Evolutionary conservation across 2,329 filamentous ascomycete genomes (phyloP), one percentile per base, ranked within the genome.

Genomic region (Aspergillus amoenus): DNA sequence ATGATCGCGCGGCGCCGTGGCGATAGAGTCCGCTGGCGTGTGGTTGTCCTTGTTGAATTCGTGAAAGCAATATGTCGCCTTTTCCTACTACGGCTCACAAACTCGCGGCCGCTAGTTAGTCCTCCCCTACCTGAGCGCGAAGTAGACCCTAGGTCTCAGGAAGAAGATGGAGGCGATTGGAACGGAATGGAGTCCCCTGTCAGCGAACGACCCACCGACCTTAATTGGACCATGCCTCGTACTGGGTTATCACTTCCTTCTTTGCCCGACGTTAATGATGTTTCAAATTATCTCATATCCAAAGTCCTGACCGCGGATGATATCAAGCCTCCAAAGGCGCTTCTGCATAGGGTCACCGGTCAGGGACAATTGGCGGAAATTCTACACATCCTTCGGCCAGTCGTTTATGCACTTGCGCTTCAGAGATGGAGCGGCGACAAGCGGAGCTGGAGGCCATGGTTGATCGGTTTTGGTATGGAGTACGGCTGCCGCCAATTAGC

Each of bases 301-400:
- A 93, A 95, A 64, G 93, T 97, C 12, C 82, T 99, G 46, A 96
- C 91, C 0, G 91, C 94, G 8, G 94, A 99, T 76, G 94, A 97
- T 71, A 94, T 99, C 79, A 97, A 96, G 73, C 90, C 93, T 0
- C 91, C 94, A 0, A 88, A 89, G 37, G 88, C 89, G 53, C 83
- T 99, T 6, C 81, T 97, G n/a, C 93, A 95, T 70, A 86, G 86
- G 37, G 81, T 81, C 30, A 76, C 72, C 3, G 82, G 94, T 1
- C 88, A 89, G 60, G 92, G 92, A 1, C 91, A 93, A 65, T 78
- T 91, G 0, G 93, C 93, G 4, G 94, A 99, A 78, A 79, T 93
- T n/a, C 79, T 99, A 46, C 93, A 96, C 72, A 96, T 97, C 62
- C 76, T 97, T 2, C 86, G 93, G 17, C 94, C 94, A 0, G 84